Evolutionary conservation across 2,329 filamentous ascomycete species (phyloP), one percentile per base, ranked within the genome.

Genomic region (Neofusicoccum sp.): DNA sequence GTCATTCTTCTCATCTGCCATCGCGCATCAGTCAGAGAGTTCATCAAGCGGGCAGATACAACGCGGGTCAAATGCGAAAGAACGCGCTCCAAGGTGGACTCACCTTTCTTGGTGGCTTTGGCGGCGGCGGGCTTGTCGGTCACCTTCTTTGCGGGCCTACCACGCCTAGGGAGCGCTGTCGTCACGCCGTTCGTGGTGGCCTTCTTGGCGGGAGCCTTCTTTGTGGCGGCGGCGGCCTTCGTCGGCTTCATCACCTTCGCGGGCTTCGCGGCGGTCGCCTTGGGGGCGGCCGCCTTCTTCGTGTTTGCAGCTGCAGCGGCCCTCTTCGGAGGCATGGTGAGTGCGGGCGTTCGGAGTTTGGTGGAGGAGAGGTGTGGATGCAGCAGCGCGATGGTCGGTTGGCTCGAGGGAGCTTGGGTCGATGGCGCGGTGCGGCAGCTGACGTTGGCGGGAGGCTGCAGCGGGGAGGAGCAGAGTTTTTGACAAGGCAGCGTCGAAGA

Each of bases 101-200:
- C 44, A 56, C 39, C 61, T 34, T 44, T 61, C 28, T 45, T 54
- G 36, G 43, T 43, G 4, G 52, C 41, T 33, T 52, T 52, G 14
- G 8, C 28, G 3, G 54, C 14, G 22, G 54, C 39, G n/a, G 54
- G 16, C 41, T n/a, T 41, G 36, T 60, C 36, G 31, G 56, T 39
- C 14, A 61, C 58, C 36, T 61, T 61, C 56, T 65, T 65, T 4
- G 64, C 33, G 6, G 52, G 36, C 39, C 45, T 33, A 16, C 45
- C 45, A 56, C 54, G 52, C 41, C 37, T 54, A 14, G 47, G 37
- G 11, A 61, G 60, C 34, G 52, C 58, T 43, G 65, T 66, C 54
- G 58, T 63, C 54, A 70, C 69, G 44, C 70, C 58, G 63, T 73
- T 74, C 33, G 70, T 29, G 16, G 73, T 69, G 65, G 73, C 69